Conservation (phyloP, 768 basidiomycete genomes). For the Lactarius tabidus region DNA sequence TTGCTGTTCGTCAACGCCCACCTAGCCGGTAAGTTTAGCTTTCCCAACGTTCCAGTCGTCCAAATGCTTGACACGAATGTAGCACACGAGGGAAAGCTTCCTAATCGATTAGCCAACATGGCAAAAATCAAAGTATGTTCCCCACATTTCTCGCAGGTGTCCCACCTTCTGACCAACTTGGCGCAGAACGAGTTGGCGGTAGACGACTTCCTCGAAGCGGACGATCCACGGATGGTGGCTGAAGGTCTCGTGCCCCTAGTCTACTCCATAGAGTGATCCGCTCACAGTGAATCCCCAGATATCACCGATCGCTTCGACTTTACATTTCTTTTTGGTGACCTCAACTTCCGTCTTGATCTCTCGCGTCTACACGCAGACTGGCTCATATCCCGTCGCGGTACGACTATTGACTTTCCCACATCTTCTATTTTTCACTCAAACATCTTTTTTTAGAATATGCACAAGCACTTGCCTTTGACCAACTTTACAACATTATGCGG, state of each 20-base stretch:
- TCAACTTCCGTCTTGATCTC: conserved; percentile 88
- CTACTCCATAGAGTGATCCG: conserved; percentile 4
- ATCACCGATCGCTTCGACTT: conserved; percentile 87
- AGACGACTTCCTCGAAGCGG: conserved; percentile 65
- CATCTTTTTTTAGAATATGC: conserved; percentile 54
- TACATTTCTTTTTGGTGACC: conserved; percentile 84
- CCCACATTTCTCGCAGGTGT: not conserved
- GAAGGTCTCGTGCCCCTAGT: conserved; percentile 51
- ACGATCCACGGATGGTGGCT: conserved; percentile 61
- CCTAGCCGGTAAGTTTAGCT: conserved; percentile 58
- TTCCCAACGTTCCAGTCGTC: not conserved
- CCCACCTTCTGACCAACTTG: not conserved
- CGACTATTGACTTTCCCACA: conserved; percentile 9
- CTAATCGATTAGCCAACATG: conserved; percentile 81
- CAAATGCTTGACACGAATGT: conserved; percentile 3
- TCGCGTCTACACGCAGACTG: conserved; percentile 92
- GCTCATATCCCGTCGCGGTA: conserved; percentile 80
- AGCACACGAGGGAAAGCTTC: conserved; percentile 75
- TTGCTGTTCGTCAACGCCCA: conserved; percentile 91
- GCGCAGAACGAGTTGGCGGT: conserved; percentile 67
- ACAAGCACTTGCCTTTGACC: conserved; percentile 88
- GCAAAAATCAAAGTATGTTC: conserved; percentile 75
- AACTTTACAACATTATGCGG: conserved; percentile 74
- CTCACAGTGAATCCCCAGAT: conserved; percentile 43
- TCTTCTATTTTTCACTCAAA: not conserved